Conservation (phyloP, 2,329 filamentous ascomycete genomes). For the Apiospora saccharicola region DNA sequence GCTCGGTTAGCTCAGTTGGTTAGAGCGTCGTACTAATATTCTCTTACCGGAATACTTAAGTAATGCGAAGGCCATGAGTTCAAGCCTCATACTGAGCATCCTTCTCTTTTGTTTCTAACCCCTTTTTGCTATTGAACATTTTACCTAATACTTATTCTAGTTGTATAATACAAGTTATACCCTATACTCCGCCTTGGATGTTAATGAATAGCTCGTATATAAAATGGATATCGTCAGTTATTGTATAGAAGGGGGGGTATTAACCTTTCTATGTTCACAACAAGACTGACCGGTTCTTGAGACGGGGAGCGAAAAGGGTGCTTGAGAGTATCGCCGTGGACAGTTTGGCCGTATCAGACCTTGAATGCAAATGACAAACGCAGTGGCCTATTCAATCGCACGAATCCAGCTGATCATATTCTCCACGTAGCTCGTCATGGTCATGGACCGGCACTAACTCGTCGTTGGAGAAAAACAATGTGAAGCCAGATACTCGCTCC, state of each 20-base stretch:
- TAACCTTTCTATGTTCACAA: background rate
- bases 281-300: background rate
- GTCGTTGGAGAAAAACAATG: background rate
- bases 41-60: background rate
- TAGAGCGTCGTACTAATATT: constrained; percentile 22
- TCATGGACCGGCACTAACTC: background rate
- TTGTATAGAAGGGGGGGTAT: background rate
- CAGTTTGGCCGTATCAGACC: background rate
- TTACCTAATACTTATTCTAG: too few relatives aligned
- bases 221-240: background rate
- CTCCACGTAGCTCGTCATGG: background rate
- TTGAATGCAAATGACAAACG: background rate
- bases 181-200: background rate
- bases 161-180: background rate
- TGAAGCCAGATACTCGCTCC: background rate
- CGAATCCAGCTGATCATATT: background rate
- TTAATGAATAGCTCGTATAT: background rate
- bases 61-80: constrained; percentile 21
- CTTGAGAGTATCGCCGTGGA: background rate
- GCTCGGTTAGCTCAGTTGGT: constrained; percentile 22
- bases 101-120: background rate
- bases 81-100: constrained; percentile 17
- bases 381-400: background rate
- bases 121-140: background rate
- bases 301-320: background rate